phyloP scores from a whole-genome alignment of 2,329 filamentous ascomycete genomes.

The Colletotrichum cereale region DNA sequence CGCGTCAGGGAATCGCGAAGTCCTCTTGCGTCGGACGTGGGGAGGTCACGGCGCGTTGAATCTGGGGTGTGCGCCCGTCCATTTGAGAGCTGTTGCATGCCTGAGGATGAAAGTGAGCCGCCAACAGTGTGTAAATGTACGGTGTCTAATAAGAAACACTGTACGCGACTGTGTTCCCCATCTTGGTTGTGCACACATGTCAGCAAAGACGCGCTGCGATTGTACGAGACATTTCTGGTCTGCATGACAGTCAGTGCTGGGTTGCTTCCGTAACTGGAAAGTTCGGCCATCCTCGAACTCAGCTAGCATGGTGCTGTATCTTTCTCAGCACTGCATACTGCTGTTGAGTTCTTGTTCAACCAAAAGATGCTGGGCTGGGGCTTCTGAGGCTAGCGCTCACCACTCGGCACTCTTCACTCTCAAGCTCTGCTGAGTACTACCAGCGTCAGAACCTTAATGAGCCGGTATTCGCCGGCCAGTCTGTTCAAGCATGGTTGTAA shows the following conservation, averaged over 20 bases:
- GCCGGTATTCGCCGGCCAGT: neutral
- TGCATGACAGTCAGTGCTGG: neutral
- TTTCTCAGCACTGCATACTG: neutral
- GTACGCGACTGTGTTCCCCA: neutral
- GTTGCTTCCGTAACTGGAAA: neutral
- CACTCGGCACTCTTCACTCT: neutral
- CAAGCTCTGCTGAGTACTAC: neutral
- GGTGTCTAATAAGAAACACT: neutral
- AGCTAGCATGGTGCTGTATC: neutral
- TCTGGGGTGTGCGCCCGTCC: conserved; percentile 23
- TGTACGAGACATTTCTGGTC: neutral
- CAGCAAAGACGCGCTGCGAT: neutral
- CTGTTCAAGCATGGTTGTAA: neutral
- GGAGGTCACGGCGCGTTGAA: conserved; percentile 29
- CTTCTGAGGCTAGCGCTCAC: neutral
- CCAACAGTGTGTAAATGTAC: neutral
- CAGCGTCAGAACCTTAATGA: neutral
- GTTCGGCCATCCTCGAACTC: neutral
- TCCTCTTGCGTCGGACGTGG: conserved; percentile 22
- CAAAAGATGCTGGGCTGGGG: neutral
- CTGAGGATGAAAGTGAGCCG: conserved; percentile 25
- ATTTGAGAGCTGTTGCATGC: conserved; percentile 28
- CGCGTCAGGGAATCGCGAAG: conserved; percentile 40
- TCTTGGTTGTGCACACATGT: too few species aligned
- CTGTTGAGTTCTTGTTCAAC: neutral